phyloP scores from a whole-genome alignment of 768 basidiomycete species.

The Calocybe gangraenosa region DNA sequence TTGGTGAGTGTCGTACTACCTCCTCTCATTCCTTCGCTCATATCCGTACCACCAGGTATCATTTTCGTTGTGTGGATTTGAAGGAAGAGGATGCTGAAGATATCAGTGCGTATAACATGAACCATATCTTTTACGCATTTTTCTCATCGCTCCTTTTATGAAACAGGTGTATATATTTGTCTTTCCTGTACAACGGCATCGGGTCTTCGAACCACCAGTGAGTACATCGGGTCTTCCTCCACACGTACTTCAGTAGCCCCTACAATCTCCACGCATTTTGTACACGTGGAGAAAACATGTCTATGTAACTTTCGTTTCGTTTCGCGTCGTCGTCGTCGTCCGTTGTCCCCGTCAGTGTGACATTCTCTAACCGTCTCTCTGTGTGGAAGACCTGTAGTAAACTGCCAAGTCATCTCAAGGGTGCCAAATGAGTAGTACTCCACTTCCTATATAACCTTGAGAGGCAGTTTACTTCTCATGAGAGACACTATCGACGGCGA shows the following conservation, averaged over 20 bases:
- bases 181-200: constrained; percentile 54
- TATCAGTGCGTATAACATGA: constrained; percentile 57
- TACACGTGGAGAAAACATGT: constrained; percentile 33
- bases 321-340: constrained; percentile 9
- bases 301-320: constrained; percentile 25
- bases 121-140: neutral
- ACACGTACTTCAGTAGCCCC: constrained; percentile 25
- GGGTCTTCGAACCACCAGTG: constrained; percentile 69
- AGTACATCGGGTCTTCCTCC: constrained; percentile 45
- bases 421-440: constrained; percentile 18
- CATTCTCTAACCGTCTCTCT: constrained; percentile 13
- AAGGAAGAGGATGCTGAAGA: constrained; percentile 64
- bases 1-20: constrained; percentile 40
- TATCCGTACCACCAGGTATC: constrained; percentile 52
- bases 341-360: constrained; percentile 18
- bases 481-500: constrained; percentile 16
- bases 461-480: constrained; percentile 19
- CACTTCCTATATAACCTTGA: constrained; percentile 21
- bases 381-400: constrained; percentile 17
- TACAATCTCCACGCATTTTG: constrained; percentile 26
- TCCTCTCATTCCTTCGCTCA: constrained; percentile 8
- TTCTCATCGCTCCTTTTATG: constrained; percentile 1
- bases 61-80: constrained; percentile 73
- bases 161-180: constrained; percentile 54
- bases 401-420: constrained; percentile 16